Evolutionary conservation across 2,329 filamentous ascomycete species (phyloP).

Genomic region (Ophiostoma novo-ulmi): DNA sequence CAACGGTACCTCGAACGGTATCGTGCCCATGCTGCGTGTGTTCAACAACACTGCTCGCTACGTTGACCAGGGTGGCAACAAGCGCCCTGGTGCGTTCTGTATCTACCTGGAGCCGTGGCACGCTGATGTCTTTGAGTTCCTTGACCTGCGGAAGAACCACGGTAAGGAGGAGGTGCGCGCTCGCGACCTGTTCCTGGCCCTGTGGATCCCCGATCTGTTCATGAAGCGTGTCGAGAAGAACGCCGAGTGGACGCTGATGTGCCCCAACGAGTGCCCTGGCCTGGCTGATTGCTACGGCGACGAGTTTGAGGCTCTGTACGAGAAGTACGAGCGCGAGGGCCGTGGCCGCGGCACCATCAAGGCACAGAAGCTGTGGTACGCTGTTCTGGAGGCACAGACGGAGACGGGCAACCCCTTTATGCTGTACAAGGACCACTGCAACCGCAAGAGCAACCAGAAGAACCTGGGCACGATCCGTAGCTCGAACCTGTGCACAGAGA

Average conservation of each 20-base stretch:
- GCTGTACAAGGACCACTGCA: slow-evolving; percentile 98
- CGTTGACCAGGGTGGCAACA: slow-evolving; percentile 98
- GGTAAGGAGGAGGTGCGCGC: slow-evolving; percentile 97
- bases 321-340: slow-evolving; percentile 83
- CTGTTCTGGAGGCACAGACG: slow-evolving; percentile 94
- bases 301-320: slow-evolving; percentile 92
- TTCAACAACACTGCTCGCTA: slow-evolving; percentile 99
- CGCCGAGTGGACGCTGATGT: slow-evolving; percentile 95
- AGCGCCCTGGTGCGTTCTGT: slow-evolving; percentile 95
- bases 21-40: slow-evolving; percentile 95
- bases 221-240: slow-evolving; percentile 99
- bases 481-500: slow-evolving; percentile 98
- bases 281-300: slow-evolving; percentile 96
- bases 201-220: slow-evolving; percentile 98
- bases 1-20: slow-evolving; percentile 95
- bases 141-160: slow-evolving; percentile 98
- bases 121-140: slow-evolving; percentile 93
- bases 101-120: slow-evolving; percentile 99
- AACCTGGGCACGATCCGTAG: slow-evolving; percentile 97
- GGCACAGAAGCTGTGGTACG: slow-evolving; percentile 99
- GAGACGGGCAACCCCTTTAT: slow-evolving; percentile 99
- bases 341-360: slow-evolving; percentile 87
- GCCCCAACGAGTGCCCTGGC: slow-evolving; percentile 91
- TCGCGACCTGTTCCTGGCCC: slow-evolving; percentile 92
- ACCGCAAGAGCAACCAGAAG: slow-evolving; percentile 99